A percentile compares a stretch with the other conserved stretches of the same genome.
phyloP scores from a whole-genome alignment of 805 yeast species.

The Lipomyces spencermartinsiae region DNA sequence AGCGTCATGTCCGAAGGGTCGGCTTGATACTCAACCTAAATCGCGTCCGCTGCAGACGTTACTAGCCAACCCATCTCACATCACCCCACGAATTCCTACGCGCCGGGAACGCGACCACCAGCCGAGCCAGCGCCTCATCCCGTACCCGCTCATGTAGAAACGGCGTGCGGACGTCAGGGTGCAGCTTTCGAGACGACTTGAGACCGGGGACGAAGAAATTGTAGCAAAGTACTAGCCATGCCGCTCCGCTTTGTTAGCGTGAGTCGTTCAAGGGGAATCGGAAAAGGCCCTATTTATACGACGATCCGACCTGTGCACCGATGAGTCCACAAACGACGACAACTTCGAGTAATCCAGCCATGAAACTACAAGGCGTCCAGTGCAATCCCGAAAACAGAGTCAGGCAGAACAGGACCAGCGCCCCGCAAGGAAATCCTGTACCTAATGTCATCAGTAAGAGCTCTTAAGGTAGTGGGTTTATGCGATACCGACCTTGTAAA shows the following conservation, averaged over 20 bases:
- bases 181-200: neutral
- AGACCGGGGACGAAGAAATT: constrained; percentile 31
- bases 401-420: constrained; percentile 51
- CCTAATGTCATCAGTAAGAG: neutral
- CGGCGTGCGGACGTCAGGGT: neutral
- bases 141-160: neutral
- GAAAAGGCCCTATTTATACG: constrained; percentile 44
- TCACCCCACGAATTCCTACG: neutral
- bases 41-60: no score
- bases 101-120: neutral
- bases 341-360: constrained; percentile 51
- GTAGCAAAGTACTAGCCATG: constrained; percentile 46
- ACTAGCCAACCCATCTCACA: no score
- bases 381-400: constrained; percentile 46
- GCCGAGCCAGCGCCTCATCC: neutral
- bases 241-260: constrained; percentile 36
- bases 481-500: constrained; percentile 49
- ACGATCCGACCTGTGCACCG: constrained; percentile 7
- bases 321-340: constrained; percentile 62
- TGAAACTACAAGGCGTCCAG: constrained; percentile 44
- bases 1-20: no score
- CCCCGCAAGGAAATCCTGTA: constrained; percentile 62
- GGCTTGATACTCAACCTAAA: no score
- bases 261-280: neutral
- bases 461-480: neutral